phyloP scores from a whole-genome alignment of 1,284 basidiomycete species.

The Grifola frondosa region DNA sequence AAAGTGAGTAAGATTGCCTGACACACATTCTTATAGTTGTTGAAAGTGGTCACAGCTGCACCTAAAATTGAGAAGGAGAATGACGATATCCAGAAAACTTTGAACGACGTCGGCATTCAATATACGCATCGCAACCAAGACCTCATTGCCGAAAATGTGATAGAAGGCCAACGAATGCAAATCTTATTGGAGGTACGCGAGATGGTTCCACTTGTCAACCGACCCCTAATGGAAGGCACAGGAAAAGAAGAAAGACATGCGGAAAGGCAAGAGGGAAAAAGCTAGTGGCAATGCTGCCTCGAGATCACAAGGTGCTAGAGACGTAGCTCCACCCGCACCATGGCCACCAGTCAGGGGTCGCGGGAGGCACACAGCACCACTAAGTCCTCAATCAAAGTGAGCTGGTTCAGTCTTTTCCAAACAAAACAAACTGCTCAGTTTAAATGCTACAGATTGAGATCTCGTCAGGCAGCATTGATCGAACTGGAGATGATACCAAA shows the following conservation, averaged over 20 bases:
- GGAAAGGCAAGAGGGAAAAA: slow-evolving; percentile 28
- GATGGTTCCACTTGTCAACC: not conserved
- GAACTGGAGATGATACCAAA: slow-evolving; percentile 55
- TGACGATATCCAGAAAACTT: slow-evolving; percentile 53
- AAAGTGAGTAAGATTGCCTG: slow-evolving; percentile 40
- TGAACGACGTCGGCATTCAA: slow-evolving; percentile 59
- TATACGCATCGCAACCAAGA: slow-evolving; percentile 75
- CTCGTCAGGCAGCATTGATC: slow-evolving; percentile 57
- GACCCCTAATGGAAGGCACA: slow-evolving; percentile 5
- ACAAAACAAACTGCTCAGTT: slow-evolving; percentile 3
- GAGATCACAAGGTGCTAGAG: slow-evolving; percentile 32
- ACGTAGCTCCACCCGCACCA: slow-evolving; percentile 65
- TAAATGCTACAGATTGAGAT: slow-evolving; percentile 40
- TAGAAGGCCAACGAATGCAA: slow-evolving; percentile 62
- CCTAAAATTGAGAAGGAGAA: slow-evolving; percentile 30
- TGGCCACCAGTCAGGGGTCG: too few species aligned
- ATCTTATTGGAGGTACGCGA: slow-evolving; percentile 53
- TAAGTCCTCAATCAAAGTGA: slow-evolving; percentile 51
- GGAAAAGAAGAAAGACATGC: slow-evolving; percentile 30
- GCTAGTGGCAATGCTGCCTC: slow-evolving; percentile 14
- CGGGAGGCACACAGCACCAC: slow-evolving; percentile 49
- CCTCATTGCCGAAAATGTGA: slow-evolving; percentile 63
- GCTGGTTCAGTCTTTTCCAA: slow-evolving; percentile 18
- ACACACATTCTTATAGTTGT: not conserved
- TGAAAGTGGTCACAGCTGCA: slow-evolving; percentile 18